Conservation (phyloP, 192 early-diverging fungal genomes). For the Cetraspora pellucida region DNA sequence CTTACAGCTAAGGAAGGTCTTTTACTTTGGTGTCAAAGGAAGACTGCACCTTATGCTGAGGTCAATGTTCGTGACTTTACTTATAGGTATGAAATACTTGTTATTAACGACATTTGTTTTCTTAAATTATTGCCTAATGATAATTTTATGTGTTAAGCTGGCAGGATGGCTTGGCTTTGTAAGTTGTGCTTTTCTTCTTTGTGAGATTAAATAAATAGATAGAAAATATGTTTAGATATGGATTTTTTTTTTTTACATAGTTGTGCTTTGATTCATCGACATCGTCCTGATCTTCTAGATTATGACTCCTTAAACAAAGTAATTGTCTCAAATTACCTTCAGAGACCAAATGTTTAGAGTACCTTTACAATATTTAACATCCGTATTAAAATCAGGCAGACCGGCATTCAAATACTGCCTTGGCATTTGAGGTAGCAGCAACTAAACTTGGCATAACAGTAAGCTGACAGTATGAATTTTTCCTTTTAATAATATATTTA, state of each 20-base stretch:
- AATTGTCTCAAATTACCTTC: not conserved
- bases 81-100: slow-evolving; percentile 43
- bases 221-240: not conserved
- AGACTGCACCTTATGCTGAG: slow-evolving; percentile 87
- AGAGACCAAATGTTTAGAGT: not conserved
- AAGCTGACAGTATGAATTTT: slow-evolving; percentile 27
- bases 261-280: slow-evolving; percentile 95
- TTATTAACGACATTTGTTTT: not conserved
- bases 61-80: slow-evolving; percentile 91
- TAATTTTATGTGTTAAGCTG: slow-evolving; percentile 57
- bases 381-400: slow-evolving; percentile 49
- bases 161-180: slow-evolving; percentile 93
- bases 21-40: slow-evolving; percentile 95
- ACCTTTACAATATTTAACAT: not conserved
- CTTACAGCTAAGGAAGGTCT: slow-evolving; percentile 95
- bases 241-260: slow-evolving; percentile 41
- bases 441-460: slow-evolving; percentile 83
- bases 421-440: slow-evolving; percentile 95
- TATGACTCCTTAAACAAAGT: slow-evolving; percentile 84
- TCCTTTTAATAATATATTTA: not conserved
- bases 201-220: not conserved
- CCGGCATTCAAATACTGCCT: slow-evolving; percentile 81
- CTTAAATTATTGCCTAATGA: no score
- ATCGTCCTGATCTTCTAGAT: slow-evolving; percentile 93
- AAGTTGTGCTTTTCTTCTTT: slow-evolving; percentile 36